Conservation (phyloP, 202 grass and related monocot species). For the Setaria italica region DNA sequence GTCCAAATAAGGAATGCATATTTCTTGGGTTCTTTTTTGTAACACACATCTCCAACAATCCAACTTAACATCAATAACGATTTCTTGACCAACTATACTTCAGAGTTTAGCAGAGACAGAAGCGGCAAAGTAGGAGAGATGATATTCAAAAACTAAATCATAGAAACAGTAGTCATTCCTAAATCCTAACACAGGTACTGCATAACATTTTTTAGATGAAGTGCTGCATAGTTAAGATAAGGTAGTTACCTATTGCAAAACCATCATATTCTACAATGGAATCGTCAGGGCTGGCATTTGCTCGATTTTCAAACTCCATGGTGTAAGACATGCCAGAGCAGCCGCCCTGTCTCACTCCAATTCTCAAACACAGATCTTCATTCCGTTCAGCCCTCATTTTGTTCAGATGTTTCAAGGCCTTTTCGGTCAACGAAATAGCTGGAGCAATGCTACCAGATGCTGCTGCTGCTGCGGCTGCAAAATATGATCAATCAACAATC, state of each 20-base stretch:
- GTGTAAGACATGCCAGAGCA: constrained; percentile 99
- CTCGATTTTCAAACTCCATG: constrained; percentile 87
- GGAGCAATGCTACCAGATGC: constrained; percentile 66
- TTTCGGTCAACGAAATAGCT: constrained; percentile 87
- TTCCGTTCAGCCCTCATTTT: constrained; percentile 80
- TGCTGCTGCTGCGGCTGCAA: constrained; percentile 45
- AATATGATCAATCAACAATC: background rate
- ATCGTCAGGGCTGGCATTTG: constrained; percentile 66
- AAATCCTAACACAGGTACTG: constrained; percentile 12
- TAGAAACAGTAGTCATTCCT: background rate
- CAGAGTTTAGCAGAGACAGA: background rate
- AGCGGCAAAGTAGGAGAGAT: background rate
- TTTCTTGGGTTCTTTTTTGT: background rate
- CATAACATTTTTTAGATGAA: background rate
- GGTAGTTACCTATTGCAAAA: constrained; percentile 81
- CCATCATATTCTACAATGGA: constrained; percentile 90
- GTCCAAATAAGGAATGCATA: background rate
- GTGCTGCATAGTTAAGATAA: background rate
- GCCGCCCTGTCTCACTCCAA: constrained; percentile 96
- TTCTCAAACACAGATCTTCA: constrained; percentile 91
- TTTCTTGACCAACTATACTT: background rate
- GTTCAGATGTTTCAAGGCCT: constrained; percentile 82
- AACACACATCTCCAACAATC: background rate
- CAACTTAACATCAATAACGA: background rate
- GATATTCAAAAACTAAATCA: background rate